These are phyloP conservation scores for Saccharomycopsis fibuligera DNA, from an alignment of 805 yeast genomes.

Conservation along the genomic window DNA sequence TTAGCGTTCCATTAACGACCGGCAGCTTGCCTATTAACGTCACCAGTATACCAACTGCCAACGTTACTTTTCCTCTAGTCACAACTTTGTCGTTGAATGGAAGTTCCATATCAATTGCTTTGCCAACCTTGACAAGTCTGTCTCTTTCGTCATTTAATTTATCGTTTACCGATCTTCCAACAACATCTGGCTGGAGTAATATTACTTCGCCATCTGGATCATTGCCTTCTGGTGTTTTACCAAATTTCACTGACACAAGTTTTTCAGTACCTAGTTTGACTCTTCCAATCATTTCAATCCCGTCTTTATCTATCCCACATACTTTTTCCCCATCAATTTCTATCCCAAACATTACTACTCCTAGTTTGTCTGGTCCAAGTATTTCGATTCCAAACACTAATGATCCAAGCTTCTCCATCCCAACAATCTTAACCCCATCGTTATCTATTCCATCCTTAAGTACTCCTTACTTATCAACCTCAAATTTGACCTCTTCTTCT, in stretches of 20 bases:
- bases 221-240: not conserved
- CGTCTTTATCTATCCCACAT: constrained; percentile 1
- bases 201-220: not conserved
- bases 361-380: not conserved
- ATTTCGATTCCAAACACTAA: not conserved
- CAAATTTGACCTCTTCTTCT: not conserved
- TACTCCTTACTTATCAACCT: not conserved
- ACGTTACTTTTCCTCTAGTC: not conserved
- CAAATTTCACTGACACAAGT: not conserved
- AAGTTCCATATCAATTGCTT: not conserved
- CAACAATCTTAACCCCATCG: not conserved
- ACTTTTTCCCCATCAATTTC: not conserved
- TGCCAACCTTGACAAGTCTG: not conserved
- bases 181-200: not conserved
- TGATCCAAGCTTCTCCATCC: not conserved
- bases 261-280: not conserved
- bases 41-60: not conserved
- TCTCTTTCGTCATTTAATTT: too few relatives aligned
- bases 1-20: not conserved
- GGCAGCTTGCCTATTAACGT: not conserved
- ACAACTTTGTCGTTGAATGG: not conserved
- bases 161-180: not conserved
- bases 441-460: not conserved
- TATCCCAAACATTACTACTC: not conserved
- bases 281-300: not conserved